Conservation (phyloP, 2,329 filamentous ascomycete genomes). For the Xylariaceae sp. region DNA sequence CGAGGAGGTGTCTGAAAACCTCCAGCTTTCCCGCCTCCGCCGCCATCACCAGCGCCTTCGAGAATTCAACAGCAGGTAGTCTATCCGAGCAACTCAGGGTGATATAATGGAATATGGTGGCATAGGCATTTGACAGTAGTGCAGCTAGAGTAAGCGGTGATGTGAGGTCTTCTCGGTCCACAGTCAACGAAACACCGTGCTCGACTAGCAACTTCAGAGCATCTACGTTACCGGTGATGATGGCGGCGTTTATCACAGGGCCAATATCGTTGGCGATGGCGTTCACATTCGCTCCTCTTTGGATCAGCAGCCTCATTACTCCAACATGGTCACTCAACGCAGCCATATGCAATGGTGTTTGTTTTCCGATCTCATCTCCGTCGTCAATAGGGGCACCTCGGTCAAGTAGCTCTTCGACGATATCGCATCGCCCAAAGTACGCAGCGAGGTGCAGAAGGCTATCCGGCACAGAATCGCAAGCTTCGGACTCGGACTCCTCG, state of each 20-base stretch:
- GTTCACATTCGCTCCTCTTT: constrained; percentile 35
- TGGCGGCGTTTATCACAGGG: constrained; percentile 38
- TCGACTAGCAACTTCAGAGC: constrained; percentile 38
- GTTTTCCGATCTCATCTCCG: constrained; percentile 28
- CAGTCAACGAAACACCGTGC: constrained; percentile 33
- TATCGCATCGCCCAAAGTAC: constrained; percentile 31
- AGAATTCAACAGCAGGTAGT: constrained; percentile 36
- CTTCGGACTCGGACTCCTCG: constrained; percentile 30
- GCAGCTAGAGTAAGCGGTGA: constrained; percentile 37
- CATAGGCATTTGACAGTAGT: constrained; percentile 33
- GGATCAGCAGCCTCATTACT: constrained; percentile 37
- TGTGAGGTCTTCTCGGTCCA: constrained; percentile 27
- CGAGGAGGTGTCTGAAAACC: constrained; percentile 35
- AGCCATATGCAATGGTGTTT: constrained; percentile 38
- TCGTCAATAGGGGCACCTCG: constrained; percentile 33
- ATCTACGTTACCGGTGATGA: constrained; percentile 37
- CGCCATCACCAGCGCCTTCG: constrained; percentile 36
- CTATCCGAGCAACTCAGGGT: constrained; percentile 37
- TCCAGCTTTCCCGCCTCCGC: constrained; percentile 37
- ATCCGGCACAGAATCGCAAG: constrained; percentile 29
- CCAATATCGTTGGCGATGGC: constrained; percentile 28
- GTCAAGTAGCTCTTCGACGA: constrained; percentile 35
- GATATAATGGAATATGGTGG: constrained; percentile 39
- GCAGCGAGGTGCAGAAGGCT: constrained; percentile 35
- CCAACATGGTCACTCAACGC: constrained; percentile 35